These are phyloP conservation scores for Platanus orientalis DNA, from an alignment of 164 flowering plant species.

Conservation along the genomic window DNA sequence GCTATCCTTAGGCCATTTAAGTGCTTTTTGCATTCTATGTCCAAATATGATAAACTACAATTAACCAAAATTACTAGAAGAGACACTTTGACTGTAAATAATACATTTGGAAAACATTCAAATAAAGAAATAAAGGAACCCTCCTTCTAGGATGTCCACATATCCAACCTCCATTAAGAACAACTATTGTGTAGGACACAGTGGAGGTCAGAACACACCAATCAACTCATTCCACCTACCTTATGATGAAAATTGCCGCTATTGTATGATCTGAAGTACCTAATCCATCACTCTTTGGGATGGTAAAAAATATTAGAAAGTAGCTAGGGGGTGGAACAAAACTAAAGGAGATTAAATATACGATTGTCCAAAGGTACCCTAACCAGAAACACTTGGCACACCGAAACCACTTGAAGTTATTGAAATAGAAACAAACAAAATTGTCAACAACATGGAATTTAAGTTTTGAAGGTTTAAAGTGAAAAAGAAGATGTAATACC, in stretches of 20 bases:
- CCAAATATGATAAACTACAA: neutral
- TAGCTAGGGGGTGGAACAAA: neutral
- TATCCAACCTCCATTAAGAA: neutral
- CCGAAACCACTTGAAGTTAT: constrained; percentile 47
- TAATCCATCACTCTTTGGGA: neutral
- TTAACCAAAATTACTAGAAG: neutral
- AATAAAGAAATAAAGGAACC: neutral
- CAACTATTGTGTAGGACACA: neutral
- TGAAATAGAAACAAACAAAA: constrained; percentile 14
- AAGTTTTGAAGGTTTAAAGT: neutral
- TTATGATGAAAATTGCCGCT: neutral
- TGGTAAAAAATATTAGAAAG: neutral
- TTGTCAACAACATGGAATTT: constrained; percentile 8
- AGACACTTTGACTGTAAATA: neutral
- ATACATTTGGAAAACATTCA: neutral
- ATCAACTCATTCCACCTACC: neutral
- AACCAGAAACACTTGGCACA: constrained; percentile 41
- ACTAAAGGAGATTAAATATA: constrained; percentile 26
- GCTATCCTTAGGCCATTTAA: too few species aligned
- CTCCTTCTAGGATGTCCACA: neutral
- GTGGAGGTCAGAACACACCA: neutral
- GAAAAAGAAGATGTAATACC: neutral
- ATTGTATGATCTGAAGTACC: neutral
- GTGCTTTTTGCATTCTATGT: neutral
- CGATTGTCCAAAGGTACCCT: constrained; percentile 55